Conservation (phyloP, 1,284 basidiomycete genomes). For the Porodaedalea pini region DNA sequence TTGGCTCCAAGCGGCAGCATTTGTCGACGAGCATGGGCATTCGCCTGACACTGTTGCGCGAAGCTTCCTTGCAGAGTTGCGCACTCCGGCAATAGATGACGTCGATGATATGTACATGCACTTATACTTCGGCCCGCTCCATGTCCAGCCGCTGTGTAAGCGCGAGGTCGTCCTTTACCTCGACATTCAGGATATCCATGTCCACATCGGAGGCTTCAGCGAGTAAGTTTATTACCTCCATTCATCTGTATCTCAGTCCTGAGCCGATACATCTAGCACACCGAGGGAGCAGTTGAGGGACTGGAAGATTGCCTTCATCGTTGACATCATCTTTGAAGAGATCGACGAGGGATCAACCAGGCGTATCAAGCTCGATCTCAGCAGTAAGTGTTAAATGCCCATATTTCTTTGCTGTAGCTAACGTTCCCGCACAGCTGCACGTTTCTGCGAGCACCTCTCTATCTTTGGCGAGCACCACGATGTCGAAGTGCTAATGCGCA, state of each 20-base stretch:
- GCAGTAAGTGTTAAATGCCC: conserved; percentile 24
- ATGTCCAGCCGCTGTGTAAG: conserved; percentile 31
- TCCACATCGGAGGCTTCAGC: conserved; percentile 28
- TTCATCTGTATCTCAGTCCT: not conserved
- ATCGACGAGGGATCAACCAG: conserved; percentile 25
- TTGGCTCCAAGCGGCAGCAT: conserved; percentile 33
- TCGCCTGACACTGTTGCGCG: conserved; percentile 20
- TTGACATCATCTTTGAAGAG: conserved; percentile 27
- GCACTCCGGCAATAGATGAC: conserved; percentile 23
- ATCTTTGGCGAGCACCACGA: conserved; percentile 26
- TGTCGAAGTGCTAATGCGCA: conserved; percentile 23
- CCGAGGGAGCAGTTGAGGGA: conserved; percentile 17
- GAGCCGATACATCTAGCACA: not conserved
- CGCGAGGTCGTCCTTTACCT: conserved; percentile 33
- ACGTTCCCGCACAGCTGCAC: conserved; percentile 25
- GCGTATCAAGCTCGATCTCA: conserved; percentile 27
- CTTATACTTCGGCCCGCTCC: conserved; percentile 30
- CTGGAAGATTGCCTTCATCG: conserved; percentile 33
- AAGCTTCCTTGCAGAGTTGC: conserved; percentile 29
- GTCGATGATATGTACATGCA: conserved; percentile 27
- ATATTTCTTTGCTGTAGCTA: not conserved
- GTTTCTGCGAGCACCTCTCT: conserved; percentile 29
- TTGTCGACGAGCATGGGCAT: conserved; percentile 21
- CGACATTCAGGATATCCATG: conserved; percentile 29
- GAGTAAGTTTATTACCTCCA: conserved; percentile 21